A percentile compares a stretch with the other conserved stretches of the same genome.
phyloP scores from a whole-genome alignment of 768 basidiomycete species.

The Exidia glandulosa region DNA sequence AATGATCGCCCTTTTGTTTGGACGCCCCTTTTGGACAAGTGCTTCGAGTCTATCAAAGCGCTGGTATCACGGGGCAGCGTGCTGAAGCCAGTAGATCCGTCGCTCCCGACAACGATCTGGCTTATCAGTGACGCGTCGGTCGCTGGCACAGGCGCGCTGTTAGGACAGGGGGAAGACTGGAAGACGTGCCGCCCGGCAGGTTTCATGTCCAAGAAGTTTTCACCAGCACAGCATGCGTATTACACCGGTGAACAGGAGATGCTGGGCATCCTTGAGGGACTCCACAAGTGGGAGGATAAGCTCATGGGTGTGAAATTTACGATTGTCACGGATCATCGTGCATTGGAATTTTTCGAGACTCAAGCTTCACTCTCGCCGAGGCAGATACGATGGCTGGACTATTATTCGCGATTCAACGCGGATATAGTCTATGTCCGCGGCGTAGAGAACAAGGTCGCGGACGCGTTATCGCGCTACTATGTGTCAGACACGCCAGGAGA shows the following conservation, averaged over 20 bases:
- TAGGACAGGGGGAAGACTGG: not conserved
- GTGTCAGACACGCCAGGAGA: not conserved
- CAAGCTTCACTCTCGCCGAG: not conserved
- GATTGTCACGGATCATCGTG: not conserved
- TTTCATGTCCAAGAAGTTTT: not conserved
- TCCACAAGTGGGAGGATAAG: not conserved
- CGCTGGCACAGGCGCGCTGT: not conserved
- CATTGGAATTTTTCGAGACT: not conserved
- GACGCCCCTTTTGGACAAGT: slow-evolving; percentile 16
- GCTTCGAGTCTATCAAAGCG: slow-evolving; percentile 14
- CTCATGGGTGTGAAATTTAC: not conserved
- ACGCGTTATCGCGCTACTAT: not conserved
- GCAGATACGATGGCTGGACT: not conserved
- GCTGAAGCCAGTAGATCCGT: slow-evolving; percentile 1
- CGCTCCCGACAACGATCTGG: not conserved
- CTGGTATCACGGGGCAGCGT: not conserved
- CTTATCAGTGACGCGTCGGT: not conserved
- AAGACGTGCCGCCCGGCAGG: not conserved
- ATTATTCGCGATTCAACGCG: not conserved
- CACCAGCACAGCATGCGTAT: not conserved
- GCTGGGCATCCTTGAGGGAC: not conserved
- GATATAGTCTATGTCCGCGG: not conserved
- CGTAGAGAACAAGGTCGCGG: not conserved
- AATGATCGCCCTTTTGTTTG: slow-evolving; percentile 20
- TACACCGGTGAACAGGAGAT: not conserved